Base-by-base conservation (phyloP, 306 rosid species). In the Pyrus pyrifolia region DNA sequence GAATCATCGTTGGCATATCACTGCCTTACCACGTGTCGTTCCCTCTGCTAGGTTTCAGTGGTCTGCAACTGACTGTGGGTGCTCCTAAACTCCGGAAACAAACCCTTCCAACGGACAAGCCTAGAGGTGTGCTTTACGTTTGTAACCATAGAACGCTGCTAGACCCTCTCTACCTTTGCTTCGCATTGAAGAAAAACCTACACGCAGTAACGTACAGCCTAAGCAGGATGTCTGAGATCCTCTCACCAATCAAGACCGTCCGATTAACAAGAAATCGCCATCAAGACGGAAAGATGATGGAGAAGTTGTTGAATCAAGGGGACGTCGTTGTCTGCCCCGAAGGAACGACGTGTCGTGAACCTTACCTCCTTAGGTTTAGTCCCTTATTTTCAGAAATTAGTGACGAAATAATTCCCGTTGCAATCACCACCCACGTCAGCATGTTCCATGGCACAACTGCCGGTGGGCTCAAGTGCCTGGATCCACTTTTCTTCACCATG, bases 281-380 rank as follows among this genome's bases (percentile, higher is more conserved):
- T 1, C 78, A 33, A 0, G 98, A 94, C 12, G 83, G 90, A 0
- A 46, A 46, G 49, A 79, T 84, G 84, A 92, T 94, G 88, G 75
- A 64, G 4, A 19, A 3, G 8, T 72, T 90, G 74, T 57, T 91
- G 17, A 38, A 33, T 0, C 68, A 90, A 77, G 98, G 93, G 8
- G 93, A 90, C 71, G 19, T 94, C 4, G 88, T 86, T 11, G 91
- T 94, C 44, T 91, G 98, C 70, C 96, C 98, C 0, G 98, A 94
- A 19, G 98, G 98, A 67, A 94, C 98, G 74, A 94, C 98, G 0
- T 94, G 98, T 55, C 85, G 98, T 49, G 98, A 94, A n/a, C 85
- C 93, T 0, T 94, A 90, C 81, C 89, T 94, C 44, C 81, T 94
- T 18, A 75, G 98, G 81, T 94, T 91, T 55, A 94, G 98, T 60